Conservation (phyloP, 495 filamentous ascomycete species). For the Xylaria curta region DNA sequence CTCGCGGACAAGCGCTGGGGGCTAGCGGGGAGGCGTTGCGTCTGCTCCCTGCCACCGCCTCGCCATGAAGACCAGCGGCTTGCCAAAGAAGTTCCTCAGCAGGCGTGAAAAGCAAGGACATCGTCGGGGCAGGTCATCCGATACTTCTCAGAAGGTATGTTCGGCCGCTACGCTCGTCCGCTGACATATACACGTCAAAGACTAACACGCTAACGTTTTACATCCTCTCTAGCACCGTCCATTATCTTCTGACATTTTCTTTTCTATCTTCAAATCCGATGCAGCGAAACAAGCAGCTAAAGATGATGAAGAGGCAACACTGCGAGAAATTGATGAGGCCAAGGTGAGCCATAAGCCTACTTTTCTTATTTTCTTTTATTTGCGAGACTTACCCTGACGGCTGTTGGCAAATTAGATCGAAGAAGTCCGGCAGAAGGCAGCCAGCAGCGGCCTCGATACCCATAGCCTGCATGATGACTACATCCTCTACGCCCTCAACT, state of each 20-base stretch:
- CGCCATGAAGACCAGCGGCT: conserved; percentile 42
- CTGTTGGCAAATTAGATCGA: conserved; percentile 56
- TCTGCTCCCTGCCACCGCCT: conserved; percentile 29
- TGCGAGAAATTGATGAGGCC: conserved; percentile 53
- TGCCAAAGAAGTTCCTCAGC: conserved; percentile 66
- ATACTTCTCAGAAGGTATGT: conserved; percentile 56
- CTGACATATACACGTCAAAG: conserved; percentile 29
- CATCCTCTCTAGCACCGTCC: conserved; percentile 43
- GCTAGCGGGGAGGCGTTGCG: not conserved
- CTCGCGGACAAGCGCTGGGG: not conserved
- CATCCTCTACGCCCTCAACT: conserved; percentile 71
- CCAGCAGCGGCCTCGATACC: conserved; percentile 56
- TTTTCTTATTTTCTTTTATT: not conserved
- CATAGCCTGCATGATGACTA: conserved; percentile 64
- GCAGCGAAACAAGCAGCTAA: conserved; percentile 57
- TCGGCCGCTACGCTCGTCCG: conserved; percentile 27
- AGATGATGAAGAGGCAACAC: conserved; percentile 57
- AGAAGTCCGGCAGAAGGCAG: conserved; percentile 57
- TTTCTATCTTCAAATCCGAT: conserved; percentile 63
- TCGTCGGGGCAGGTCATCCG: conserved; percentile 55
- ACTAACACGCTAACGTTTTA: conserved; percentile 32
- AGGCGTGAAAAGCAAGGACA: conserved; percentile 70
- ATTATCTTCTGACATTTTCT: conserved; percentile 50
- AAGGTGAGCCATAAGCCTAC: conserved; percentile 37
- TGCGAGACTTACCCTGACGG: not conserved